Conservation (phyloP, 2,329 filamentous ascomycete genomes). For the Thelonectria discophora region DNA sequence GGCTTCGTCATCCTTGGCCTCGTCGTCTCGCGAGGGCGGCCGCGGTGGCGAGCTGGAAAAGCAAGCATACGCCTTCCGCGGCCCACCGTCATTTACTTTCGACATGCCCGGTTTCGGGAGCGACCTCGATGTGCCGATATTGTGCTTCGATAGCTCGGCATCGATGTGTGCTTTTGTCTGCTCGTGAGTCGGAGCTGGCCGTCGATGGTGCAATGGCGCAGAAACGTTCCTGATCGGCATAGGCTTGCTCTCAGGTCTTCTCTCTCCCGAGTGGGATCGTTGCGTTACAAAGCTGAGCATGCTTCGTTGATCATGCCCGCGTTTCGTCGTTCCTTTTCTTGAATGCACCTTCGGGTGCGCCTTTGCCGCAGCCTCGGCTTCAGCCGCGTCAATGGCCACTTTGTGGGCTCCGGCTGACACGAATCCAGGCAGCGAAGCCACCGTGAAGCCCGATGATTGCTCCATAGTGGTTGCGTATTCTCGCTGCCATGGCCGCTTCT, state of each 20-base stretch:
- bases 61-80: constrained; percentile 60
- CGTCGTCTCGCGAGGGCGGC: constrained; percentile 36
- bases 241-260: constrained; percentile 24
- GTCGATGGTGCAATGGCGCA: constrained; percentile 36
- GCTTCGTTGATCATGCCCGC: constrained; percentile 52
- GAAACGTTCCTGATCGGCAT: constrained; percentile 41
- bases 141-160: constrained; percentile 50
- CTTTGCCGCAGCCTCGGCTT: constrained; percentile 31
- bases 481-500: constrained; percentile 51
- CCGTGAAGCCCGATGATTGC: constrained; percentile 64
- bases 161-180: constrained; percentile 40
- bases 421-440: constrained; percentile 66
- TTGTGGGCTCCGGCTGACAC: constrained; percentile 68
- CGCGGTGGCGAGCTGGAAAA: constrained; percentile 66
- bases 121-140: constrained; percentile 50
- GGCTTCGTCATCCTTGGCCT: constrained; percentile 38
- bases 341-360: constrained; percentile 27
- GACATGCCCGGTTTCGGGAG: constrained; percentile 46
- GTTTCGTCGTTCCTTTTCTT: constrained; percentile 44
- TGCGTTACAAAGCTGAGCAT: constrained; percentile 53
- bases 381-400: constrained; percentile 46
- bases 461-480: constrained; percentile 71
- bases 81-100: constrained; percentile 38
- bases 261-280: constrained; percentile 27
- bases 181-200: constrained; percentile 14